These are phyloP conservation scores for Sarocladium oryzae DNA, from an alignment of 2,329 filamentous ascomycete genomes.

Conservation along the genomic window DNA sequence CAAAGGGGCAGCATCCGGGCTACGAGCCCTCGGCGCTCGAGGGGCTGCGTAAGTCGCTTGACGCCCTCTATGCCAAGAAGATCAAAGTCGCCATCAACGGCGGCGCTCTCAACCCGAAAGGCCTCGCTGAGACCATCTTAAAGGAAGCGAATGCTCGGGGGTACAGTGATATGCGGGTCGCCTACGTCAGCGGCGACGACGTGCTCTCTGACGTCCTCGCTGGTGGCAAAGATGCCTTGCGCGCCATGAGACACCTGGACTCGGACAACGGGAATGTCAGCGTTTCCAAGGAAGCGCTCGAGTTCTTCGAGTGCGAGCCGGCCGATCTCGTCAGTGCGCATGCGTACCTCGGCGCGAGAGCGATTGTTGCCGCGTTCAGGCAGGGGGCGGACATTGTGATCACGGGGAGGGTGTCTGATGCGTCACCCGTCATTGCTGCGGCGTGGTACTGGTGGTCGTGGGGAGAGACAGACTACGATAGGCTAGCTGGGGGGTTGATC, in stretches of 20 bases:
- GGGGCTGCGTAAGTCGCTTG: constrained; percentile 19
- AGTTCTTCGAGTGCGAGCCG: constrained; percentile 21
- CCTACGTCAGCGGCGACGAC: constrained; percentile 32
- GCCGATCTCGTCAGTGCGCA: constrained; percentile 27
- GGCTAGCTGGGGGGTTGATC: constrained; percentile 14
- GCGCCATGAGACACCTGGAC: constrained; percentile 19
- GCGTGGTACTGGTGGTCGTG: constrained; percentile 47
- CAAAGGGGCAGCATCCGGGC: constrained; percentile 11
- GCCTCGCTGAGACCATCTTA: constrained; percentile 34
- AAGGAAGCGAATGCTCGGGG: constrained; percentile 23
- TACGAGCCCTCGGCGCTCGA: constrained; percentile 17
- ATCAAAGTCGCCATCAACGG: constrained; percentile 53
- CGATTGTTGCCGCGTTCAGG: constrained; percentile 30
- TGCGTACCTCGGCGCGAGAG: constrained; percentile 44
- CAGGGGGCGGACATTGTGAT: constrained; percentile 35
- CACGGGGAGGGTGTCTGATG: constrained; percentile 36
- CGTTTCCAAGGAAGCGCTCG: constrained; percentile 15
- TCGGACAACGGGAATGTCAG: constrained; percentile 14
- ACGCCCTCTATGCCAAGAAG: constrained; percentile 33
- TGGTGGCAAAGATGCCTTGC: background rate
- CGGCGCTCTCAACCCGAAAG: constrained; percentile 47
- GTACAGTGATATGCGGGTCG: constrained; percentile 25
- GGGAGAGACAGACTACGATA: constrained; percentile 37
- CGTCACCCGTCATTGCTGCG: constrained; percentile 42
- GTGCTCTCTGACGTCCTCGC: constrained; percentile 19